phyloP scores from a whole-genome alignment of 2,329 filamentous ascomycete genomes.

The Sarocladium oryzae region DNA sequence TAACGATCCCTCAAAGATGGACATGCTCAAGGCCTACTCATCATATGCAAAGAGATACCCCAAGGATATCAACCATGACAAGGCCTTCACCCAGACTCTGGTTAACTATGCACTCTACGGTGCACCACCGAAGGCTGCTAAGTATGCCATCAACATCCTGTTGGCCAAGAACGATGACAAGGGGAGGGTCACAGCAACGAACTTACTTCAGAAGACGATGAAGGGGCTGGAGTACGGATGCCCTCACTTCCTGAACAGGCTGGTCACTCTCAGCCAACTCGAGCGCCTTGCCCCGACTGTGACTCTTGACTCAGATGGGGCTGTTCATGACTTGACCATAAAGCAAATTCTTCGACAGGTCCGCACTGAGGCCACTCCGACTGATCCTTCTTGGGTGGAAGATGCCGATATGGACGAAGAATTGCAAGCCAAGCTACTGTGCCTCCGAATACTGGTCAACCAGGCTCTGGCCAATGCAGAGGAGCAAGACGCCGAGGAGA shows the following conservation, averaged over 20 bases:
- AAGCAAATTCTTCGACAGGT: slow-evolving; percentile 67
- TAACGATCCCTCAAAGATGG: slow-evolving; percentile 71
- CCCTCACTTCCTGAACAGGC: slow-evolving; percentile 67
- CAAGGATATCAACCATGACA: slow-evolving; percentile 72
- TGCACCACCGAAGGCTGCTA: slow-evolving; percentile 73
- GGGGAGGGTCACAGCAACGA: slow-evolving; percentile 73
- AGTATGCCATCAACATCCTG: slow-evolving; percentile 89
- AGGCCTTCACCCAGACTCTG: slow-evolving; percentile 74
- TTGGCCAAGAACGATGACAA: slow-evolving; percentile 69
- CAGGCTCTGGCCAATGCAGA: slow-evolving; percentile 60
- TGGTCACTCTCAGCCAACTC: slow-evolving; percentile 67
- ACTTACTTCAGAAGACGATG: slow-evolving; percentile 70
- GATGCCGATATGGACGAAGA: slow-evolving; percentile 70
- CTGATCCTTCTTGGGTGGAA: slow-evolving; percentile 59
- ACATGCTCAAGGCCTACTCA: slow-evolving; percentile 89
- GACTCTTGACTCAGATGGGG: slow-evolving; percentile 65
- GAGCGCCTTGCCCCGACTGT: slow-evolving; percentile 68
- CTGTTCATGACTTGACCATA: slow-evolving; percentile 72
- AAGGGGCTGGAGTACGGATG: slow-evolving; percentile 68
- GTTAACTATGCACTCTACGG: slow-evolving; percentile 79
- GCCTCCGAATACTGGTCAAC: slow-evolving; percentile 81
- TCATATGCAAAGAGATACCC: slow-evolving; percentile 85
- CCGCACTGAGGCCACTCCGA: slow-evolving; percentile 51
- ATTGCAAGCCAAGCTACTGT: slow-evolving; percentile 74
- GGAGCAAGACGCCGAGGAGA: slow-evolving; percentile 41